Percentiles rank a stretch among this genome's conserved stretches.
Conservation (phyloP, 2,329 filamentous ascomycete genomes). For the Pseudocercospora ulei region DNA sequence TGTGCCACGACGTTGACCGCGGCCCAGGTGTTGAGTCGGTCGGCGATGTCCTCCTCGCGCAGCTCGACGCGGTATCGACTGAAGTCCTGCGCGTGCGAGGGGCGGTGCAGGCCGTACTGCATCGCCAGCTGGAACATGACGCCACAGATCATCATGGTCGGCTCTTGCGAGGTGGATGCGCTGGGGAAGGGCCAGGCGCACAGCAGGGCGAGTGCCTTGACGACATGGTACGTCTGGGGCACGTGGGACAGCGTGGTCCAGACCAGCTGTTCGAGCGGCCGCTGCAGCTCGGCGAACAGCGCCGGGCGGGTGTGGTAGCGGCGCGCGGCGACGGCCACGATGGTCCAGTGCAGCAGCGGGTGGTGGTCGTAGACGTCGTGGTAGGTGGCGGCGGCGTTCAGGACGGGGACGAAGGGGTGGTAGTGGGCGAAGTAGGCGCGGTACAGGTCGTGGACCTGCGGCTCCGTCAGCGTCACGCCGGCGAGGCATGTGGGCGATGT, state of each 20-base stretch:
- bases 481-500: slow-evolving; percentile 52
- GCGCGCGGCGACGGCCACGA: slow-evolving; percentile 64
- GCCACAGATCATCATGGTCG: slow-evolving; percentile 70
- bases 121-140: slow-evolving; percentile 83
- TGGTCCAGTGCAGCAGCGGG: slow-evolving; percentile 75
- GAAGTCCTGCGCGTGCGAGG: slow-evolving; percentile 74
- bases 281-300: slow-evolving; percentile 57
- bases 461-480: slow-evolving; percentile 37
- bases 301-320: slow-evolving; percentile 56
- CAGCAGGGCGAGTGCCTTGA: slow-evolving; percentile 68
- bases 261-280: slow-evolving; percentile 57
- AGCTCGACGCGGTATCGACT: slow-evolving; percentile 57
- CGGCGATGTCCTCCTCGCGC: slow-evolving; percentile 67
- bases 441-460: slow-evolving; percentile 50
- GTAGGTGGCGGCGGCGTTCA: slow-evolving; percentile 49
- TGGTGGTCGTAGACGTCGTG: slow-evolving; percentile 63
- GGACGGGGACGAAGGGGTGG: slow-evolving; percentile 67
- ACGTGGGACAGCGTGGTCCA: slow-evolving; percentile 71
- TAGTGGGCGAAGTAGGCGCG: slow-evolving; percentile 65
- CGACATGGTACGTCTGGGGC: slow-evolving; percentile 67
- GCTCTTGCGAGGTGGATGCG: slow-evolving; percentile 69
- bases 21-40: slow-evolving; percentile 71
- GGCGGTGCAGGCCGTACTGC: slow-evolving; percentile 70
- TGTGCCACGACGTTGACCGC: slow-evolving; percentile 78
- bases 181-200: slow-evolving; percentile 76